phyloP scores from a whole-genome alignment of 2,329 filamentous ascomycete species.

The Shiraia bambusicola region DNA sequence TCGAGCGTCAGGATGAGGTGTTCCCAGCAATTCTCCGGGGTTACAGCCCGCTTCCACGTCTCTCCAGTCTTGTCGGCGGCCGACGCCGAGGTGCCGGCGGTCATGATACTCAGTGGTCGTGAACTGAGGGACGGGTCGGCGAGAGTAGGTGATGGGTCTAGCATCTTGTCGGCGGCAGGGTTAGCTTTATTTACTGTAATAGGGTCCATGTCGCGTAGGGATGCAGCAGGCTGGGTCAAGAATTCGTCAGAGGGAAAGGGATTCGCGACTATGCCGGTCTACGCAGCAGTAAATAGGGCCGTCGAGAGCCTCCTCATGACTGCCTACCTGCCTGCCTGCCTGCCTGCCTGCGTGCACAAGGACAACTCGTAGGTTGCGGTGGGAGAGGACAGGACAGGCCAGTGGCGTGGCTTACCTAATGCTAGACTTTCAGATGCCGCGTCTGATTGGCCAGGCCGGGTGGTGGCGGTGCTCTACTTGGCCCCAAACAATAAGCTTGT shows the following conservation, averaged over 20 bases:
- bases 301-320: constrained; percentile 32
- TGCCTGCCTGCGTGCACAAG: constrained; percentile 6
- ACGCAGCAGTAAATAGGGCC: constrained; percentile 25
- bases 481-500: constrained; percentile 1
- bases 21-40: constrained; percentile 49
- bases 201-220: constrained; percentile 8
- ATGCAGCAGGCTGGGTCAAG: neutral
- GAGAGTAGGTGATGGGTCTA: constrained; percentile 24
- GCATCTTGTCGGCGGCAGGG: constrained; percentile 24
- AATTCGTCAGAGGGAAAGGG: neutral
- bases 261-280: constrained; percentile 4
- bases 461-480: constrained; percentile 19
- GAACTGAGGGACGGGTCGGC: constrained; percentile 21
- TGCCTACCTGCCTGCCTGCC: constrained; percentile 1
- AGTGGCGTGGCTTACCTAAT: constrained; percentile 28
- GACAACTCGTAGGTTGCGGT: constrained; percentile 10
- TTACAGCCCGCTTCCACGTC: constrained; percentile 46
- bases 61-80: constrained; percentile 46
- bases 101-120: constrained; percentile 39
- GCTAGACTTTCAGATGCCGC: constrained; percentile 4
- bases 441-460: constrained; percentile 16
- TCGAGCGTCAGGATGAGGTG: constrained; percentile 52
- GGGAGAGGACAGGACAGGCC: neutral
- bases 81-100: constrained; percentile 37
- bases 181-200: constrained; percentile 11